Evolutionary conservation across 305 asterid species (phyloP), one percentile per base, ranked within the genome.

Genomic region (Euphrasia arctica): DNA sequence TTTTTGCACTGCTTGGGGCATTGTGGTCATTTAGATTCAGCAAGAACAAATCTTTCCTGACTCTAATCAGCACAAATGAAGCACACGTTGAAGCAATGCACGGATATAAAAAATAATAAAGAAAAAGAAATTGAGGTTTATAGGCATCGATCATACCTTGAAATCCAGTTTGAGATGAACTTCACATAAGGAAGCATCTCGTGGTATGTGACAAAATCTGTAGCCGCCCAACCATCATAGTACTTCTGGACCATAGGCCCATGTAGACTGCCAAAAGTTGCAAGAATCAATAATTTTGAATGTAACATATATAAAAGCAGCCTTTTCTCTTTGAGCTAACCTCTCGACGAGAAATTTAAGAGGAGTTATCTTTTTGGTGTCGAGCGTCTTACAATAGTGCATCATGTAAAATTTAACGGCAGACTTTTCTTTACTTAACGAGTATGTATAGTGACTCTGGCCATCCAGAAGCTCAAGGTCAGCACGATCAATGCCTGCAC

Each of bases 181-280:
- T 27, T 74, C 58, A 67, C 67, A 73, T 85, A 87, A 71, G 95
- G 90, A 70, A 81, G 81, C 85, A 85, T 41, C 49, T 82, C 77
- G 67, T 70, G 68, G 70, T 68, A 77, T 72, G 65, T 77, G 32
- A 83, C 74, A 12, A 69, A 61, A 18, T 62, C 63, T 34, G 84
- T 74, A 18, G 72, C 29, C n/a, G 14, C 32, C 92, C 90, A 87
- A 65, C 56, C 51, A 60, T 68, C 59, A 1, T 7, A 25, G 28
- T 1, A 49, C 65, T 71, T 78, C 64, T 73, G 70, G 14, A 74
- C 75, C 61, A 87, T 60, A 49, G 92, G 92, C 54, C 84, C 90
- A 70, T 71, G 79, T 79, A 85, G 75, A 60, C 95, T 87, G 77
- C 68, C 52, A 68, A 65, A 70, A 68, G 42, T 58, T 13, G 47